phyloP scores from a whole-genome alignment of 352 stramenopile genomes.

The Phytopythium cucurbitacearum region DNA sequence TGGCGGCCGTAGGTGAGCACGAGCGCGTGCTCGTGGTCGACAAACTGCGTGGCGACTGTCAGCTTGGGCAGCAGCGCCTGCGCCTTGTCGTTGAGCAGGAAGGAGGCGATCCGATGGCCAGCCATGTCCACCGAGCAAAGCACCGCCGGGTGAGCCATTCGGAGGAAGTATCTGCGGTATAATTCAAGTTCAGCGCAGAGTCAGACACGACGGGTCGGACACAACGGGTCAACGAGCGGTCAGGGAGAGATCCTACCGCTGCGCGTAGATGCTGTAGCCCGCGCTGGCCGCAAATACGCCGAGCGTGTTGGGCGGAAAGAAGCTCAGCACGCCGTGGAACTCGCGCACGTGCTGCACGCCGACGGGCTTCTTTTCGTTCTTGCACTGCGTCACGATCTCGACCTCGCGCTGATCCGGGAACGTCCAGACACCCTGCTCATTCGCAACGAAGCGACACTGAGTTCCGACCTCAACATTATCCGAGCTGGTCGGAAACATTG shows the following conservation, averaged over 20 bases:
- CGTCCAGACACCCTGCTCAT: slow-evolving; percentile 47
- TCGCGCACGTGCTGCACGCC: slow-evolving; percentile 64
- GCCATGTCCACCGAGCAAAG: slow-evolving; percentile 47
- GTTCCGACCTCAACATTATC: neutral
- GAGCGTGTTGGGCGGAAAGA: slow-evolving; percentile 34
- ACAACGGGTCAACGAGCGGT: neutral
- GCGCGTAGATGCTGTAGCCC: slow-evolving; percentile 77
- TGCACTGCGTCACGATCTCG: slow-evolving; percentile 78
- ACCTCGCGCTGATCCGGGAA: slow-evolving; percentile 52
- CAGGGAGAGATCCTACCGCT: slow-evolving; percentile 24
- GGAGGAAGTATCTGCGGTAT: slow-evolving; percentile 43
- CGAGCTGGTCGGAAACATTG: neutral
- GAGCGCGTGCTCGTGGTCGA: slow-evolving; percentile 55
- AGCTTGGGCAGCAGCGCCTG: slow-evolving; percentile 59
- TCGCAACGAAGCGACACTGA: neutral
- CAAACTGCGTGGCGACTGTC: slow-evolving; percentile 56
- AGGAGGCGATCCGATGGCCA: slow-evolving; percentile 34
- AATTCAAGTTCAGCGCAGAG: neutral
- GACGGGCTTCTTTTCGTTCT: slow-evolving; percentile 69
- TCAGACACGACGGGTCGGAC: neutral
- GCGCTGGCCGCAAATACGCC: slow-evolving; percentile 67
- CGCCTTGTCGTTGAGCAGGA: slow-evolving; percentile 59
- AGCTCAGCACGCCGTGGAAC: slow-evolving; percentile 67
- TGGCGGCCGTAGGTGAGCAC: slow-evolving; percentile 69
- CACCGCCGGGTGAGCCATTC: slow-evolving; percentile 53